Evolutionary conservation across 192 early-diverging fungal genomes (phyloP).

Genomic region (Dispira parvispora): DNA sequence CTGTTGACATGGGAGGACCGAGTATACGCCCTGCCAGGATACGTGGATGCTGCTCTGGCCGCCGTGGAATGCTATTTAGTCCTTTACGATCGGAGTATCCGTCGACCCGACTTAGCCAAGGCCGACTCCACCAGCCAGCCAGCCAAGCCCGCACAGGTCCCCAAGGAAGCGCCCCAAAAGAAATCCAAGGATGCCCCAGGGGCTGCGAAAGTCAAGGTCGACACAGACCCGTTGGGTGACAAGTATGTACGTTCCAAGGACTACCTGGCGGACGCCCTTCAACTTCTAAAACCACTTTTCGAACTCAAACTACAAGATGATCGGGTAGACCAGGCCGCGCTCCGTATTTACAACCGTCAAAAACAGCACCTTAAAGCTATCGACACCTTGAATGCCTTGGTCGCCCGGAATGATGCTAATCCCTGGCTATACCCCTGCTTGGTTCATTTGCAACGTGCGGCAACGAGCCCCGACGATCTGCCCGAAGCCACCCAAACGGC

Average conservation of each 20-base stretch:
- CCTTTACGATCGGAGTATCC: conserved; percentile 23
- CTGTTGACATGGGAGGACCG: conserved; percentile 65
- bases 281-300: conserved; percentile 58
- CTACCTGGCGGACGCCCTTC: conserved; percentile 55
- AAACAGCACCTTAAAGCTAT: no score
- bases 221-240: conserved; percentile 21
- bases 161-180: conserved; percentile 58
- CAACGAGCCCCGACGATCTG: no score
- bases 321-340: not conserved
- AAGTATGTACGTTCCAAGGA: conserved; percentile 35
- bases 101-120: conserved; percentile 23
- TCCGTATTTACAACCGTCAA: not conserved
- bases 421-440: no score
- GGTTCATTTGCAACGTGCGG: no score
- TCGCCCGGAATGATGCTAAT: no score
- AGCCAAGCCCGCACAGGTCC: conserved; percentile 22
- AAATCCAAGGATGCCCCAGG: conserved; percentile 36
- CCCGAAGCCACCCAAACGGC: no score
- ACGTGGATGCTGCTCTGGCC: conserved; percentile 49
- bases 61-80: conserved; percentile 46
- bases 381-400: no score
- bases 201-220: conserved; percentile 29
- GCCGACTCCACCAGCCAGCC: conserved; percentile 44
- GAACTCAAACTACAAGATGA: conserved; percentile 22
- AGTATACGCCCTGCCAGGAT: conserved; percentile 52